Percentiles rank a stretch among this genome's conserved stretches.
phyloP scores from a whole-genome alignment of 495 filamentous ascomycete species.

The Penicillium samsonianum region DNA sequence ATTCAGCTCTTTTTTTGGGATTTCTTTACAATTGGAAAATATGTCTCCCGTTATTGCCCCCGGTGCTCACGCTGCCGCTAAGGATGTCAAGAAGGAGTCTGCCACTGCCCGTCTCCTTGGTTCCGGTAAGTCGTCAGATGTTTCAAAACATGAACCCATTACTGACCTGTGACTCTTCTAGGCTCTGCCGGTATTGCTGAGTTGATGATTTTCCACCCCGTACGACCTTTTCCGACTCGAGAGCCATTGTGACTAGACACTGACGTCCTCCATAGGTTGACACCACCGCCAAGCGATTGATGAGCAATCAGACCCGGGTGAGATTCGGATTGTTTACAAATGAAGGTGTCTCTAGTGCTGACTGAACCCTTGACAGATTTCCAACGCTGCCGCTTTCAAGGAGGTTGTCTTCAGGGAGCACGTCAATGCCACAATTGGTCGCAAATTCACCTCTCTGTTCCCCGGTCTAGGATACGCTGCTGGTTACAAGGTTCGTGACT shows the following conservation, averaged over 20 bases:
- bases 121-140: conserved; percentile 64
- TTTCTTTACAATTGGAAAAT: conserved; percentile 21
- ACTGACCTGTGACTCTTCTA: conserved; percentile 40
- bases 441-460: conserved; percentile 94
- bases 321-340: conserved; percentile 19
- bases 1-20: conserved; percentile 16
- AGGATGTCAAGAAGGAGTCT: conserved; percentile 82
- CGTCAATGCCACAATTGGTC: conserved; percentile 63
- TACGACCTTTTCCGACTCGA: conserved; percentile 40
- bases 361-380: conserved; percentile 51
- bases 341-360: conserved; percentile 10
- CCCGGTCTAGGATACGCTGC: conserved; percentile 96
- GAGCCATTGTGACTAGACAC: conserved; percentile 9
- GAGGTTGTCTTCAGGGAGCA: conserved; percentile 92
- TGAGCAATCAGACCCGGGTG: conserved; percentile 92
- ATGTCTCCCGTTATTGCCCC: conserved; percentile 55
- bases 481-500: conserved; percentile 79
- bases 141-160: conserved; percentile 7
- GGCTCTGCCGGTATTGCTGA: conserved; percentile 95
- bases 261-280: conserved; percentile 68
- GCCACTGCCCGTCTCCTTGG: conserved; percentile 83
- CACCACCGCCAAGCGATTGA: conserved; percentile 96
- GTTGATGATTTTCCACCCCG: conserved; percentile 94
- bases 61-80: conserved; percentile 54
- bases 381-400: conserved; percentile 65